These are phyloP conservation scores for Taphrina wiesneri DNA, from an alignment of 1,139 yeast genomes.

Conservation along the genomic window DNA sequence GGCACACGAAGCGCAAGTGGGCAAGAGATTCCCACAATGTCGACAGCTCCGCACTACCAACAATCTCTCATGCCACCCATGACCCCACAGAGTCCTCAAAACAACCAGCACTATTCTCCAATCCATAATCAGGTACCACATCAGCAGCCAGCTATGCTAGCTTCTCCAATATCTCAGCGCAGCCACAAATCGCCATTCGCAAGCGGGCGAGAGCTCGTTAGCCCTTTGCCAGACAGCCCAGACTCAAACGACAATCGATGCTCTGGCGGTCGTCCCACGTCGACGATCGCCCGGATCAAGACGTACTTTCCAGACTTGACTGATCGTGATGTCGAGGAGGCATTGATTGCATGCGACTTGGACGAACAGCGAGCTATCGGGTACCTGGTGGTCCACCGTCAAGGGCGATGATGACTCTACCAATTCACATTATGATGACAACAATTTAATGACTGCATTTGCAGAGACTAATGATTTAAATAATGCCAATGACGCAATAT, in stretches of 20 bases:
- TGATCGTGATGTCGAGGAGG: neutral
- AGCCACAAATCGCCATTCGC: neutral
- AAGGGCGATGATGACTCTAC: neutral
- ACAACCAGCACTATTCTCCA: neutral
- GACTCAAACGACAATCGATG: neutral
- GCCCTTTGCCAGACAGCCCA: neutral
- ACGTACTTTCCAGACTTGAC: constrained; percentile 8
- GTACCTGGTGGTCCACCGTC: constrained; percentile 5
- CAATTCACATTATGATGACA: neutral
- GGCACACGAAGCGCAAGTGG: neutral
- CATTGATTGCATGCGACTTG: neutral
- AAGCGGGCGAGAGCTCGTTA: neutral
- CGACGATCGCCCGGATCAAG: constrained; percentile 1
- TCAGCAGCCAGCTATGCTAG: neutral
- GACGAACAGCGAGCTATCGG: constrained; percentile 19
- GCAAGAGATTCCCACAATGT: neutral
- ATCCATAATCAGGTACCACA: neutral
- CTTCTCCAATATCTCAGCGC: neutral
- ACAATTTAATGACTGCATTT: neutral
- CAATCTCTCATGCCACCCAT: neutral
- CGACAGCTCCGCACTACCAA: neutral
- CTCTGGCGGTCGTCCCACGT: neutral
- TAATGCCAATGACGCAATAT: neutral
- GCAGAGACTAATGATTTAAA: neutral
- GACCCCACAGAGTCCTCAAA: constrained; percentile 5